Percentiles rank a stretch among this genome's conserved stretches.
Conservation (phyloP, 805 yeast genomes). For the Wickerhamomyces bisporus region DNA sequence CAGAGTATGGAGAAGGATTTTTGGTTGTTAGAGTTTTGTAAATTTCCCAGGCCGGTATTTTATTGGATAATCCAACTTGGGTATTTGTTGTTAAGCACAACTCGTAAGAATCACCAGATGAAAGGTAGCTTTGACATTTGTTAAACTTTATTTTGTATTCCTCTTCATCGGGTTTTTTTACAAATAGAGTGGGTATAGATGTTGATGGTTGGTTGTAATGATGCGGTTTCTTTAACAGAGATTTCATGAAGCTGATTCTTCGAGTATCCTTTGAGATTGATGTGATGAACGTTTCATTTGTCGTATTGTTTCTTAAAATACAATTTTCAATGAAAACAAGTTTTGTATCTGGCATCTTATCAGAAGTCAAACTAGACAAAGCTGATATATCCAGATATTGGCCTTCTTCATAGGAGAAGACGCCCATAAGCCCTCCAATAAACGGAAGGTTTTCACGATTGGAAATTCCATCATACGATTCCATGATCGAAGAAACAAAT, state of each 20-base stretch:
- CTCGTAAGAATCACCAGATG: constrained; percentile 88
- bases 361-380: constrained; percentile 34
- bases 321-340: constrained; percentile 65
- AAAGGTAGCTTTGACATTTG: constrained; percentile 61
- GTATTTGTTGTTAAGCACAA: constrained; percentile 83
- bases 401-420: constrained; percentile 86
- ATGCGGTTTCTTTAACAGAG: constrained; percentile 1
- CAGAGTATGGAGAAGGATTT: constrained; percentile 93
- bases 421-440: constrained; percentile 87
- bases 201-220: not conserved
- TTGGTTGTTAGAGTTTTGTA: constrained; percentile 63
- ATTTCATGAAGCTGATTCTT: constrained; percentile 20
- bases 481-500: constrained; percentile 45
- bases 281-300: constrained; percentile 43
- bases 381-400: constrained; percentile 30
- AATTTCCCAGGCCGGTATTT: constrained; percentile 65
- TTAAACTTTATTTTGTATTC: constrained; percentile 52
- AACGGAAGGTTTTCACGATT: constrained; percentile 55
- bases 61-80: constrained; percentile 44
- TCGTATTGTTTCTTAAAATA: constrained; percentile 47
- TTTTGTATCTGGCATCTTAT: constrained; percentile 63
- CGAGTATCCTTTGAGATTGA: constrained; percentile 31
- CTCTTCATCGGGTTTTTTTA: constrained; percentile 45
- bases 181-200: constrained; percentile 21
- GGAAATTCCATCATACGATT: not conserved